Percentiles rank a stretch among this genome's conserved stretches.
phyloP scores from a whole-genome alignment of 371 early-diverging fungal genomes.

The Blakeslea trispora region DNA sequence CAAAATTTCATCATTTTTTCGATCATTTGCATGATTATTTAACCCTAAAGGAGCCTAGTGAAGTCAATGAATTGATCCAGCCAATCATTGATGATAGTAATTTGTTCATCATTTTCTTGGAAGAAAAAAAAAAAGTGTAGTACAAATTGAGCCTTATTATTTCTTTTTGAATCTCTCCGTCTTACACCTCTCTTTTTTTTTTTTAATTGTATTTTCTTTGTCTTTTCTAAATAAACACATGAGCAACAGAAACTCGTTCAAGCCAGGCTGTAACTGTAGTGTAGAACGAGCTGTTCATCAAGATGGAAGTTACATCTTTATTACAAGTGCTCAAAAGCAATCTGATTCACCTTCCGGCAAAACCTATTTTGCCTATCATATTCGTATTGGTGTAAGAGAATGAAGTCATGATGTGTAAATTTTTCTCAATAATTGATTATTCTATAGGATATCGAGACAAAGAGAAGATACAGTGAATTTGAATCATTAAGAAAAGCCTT shows the following conservation, averaged over 20 bases:
- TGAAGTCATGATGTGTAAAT: no score
- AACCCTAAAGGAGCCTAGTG: no score
- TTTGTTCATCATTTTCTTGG: no score
- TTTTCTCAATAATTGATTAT: no score
- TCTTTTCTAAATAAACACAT: conserved; percentile 12
- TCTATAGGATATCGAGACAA: conserved; percentile 42
- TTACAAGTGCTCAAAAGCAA: conserved; percentile 48
- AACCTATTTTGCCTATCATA: conserved; percentile 58
- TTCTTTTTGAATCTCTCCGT: background rate
- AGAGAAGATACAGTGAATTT: conserved; percentile 88
- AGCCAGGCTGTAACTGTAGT: conserved; percentile 28
- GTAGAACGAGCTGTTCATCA: conserved; percentile 37
- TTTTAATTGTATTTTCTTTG: background rate
- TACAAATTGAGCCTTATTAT: background rate
- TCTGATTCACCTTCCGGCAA: conserved; percentile 39
- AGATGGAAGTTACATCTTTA: conserved; percentile 34
- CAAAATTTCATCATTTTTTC: no score
- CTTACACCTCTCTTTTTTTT: background rate
- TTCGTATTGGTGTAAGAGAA: conserved; percentile 54
- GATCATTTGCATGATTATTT: no score
- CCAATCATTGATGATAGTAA: no score
- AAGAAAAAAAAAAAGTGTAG: no score
- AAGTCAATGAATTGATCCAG: no score
- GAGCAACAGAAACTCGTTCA: conserved; percentile 26
- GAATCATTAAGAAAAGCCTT: conserved; percentile 85